Base-by-base conservation (phyloP, 1,284 basidiomycete species). In the Cryptococcus sp. region DNA sequence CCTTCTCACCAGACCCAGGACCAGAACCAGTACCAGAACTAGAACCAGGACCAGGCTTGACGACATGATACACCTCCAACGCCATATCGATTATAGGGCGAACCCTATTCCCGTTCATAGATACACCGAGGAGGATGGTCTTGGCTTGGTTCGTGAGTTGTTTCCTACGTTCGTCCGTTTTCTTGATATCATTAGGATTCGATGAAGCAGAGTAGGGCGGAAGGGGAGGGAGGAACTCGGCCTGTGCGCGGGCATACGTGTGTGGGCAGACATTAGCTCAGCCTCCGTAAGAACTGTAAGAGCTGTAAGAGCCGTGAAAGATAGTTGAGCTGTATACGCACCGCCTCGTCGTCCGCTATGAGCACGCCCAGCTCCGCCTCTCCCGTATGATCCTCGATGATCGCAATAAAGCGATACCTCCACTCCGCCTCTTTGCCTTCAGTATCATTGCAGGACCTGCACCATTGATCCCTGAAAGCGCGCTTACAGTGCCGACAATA, bases 61-160 rank as follows among this genome's bases (percentile, higher is more conserved):
- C 38, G 23, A 57, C 48, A 20, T 56, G 49, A 16, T 59, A 62
- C 11, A 50, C 62, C 58, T 71, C 64, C 15, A 76, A 11, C 13
- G 51, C 63, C 69, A 69, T 70, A 39, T 76, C 73, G 48, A 71
- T 66, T 15, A 60, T 22, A 17, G 67, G 68, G 5, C 59, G 54
- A 6, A 61, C 46, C 35, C 68, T 52, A 17, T 54, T 45, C 8
- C 69, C 69, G 38, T 74, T 64, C 61, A 69, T 62, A 27, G 47
- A 55, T 1, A 56, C 53, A 6, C 72, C 72, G 25, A 70, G 58
- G 10, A 76, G 54, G 4, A 71, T 54, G 13, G 64, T 53, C 20
- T 65, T 51, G 11, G 69, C 64, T 22, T 54, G 38, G 3, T n/a
- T 42, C 15, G 50, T 57, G 10, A 60, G 23, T 39, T 57, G 50